These are phyloP conservation scores for Pythium apleroticum DNA, from an alignment of 352 stramenopile genomes.

Conservation along the genomic window DNA sequence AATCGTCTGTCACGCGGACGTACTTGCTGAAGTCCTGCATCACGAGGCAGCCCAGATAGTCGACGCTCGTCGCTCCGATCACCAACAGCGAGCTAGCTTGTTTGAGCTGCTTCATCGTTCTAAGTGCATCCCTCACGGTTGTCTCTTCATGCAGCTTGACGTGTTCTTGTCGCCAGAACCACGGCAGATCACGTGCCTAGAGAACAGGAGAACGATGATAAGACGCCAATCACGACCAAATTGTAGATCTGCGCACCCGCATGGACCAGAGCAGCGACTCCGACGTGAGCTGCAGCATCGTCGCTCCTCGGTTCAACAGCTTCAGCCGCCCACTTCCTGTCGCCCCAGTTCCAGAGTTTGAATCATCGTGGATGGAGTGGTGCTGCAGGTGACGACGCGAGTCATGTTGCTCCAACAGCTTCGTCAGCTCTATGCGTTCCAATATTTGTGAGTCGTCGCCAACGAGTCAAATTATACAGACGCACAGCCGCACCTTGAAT, in stretches of 20 bases:
- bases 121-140: slow-evolving; percentile 36
- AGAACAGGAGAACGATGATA: neutral
- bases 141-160: slow-evolving; percentile 31
- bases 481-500: slow-evolving; percentile 37
- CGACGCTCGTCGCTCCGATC: slow-evolving; percentile 10
- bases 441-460: neutral
- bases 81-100: slow-evolving; percentile 29
- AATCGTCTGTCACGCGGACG: neutral
- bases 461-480: neutral
- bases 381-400: neutral
- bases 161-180: slow-evolving; percentile 46
- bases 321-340: slow-evolving; percentile 5
- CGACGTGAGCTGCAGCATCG: slow-evolving; percentile 19
- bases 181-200: slow-evolving; percentile 41
- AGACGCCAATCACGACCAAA: no score
- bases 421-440: slow-evolving; percentile 2
- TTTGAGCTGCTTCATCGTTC: slow-evolving; percentile 30
- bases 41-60: slow-evolving; percentile 36
- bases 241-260: slow-evolving; percentile 4
- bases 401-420: neutral
- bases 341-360: neutral
- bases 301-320: slow-evolving; percentile 23
- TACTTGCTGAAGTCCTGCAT: slow-evolving; percentile 45
- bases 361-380: neutral
- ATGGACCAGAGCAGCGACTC: slow-evolving; percentile 27